Base-by-base conservation (phyloP, 2,329 filamentous ascomycete genomes). In the Pseudogymnoascus sp. region DNA sequence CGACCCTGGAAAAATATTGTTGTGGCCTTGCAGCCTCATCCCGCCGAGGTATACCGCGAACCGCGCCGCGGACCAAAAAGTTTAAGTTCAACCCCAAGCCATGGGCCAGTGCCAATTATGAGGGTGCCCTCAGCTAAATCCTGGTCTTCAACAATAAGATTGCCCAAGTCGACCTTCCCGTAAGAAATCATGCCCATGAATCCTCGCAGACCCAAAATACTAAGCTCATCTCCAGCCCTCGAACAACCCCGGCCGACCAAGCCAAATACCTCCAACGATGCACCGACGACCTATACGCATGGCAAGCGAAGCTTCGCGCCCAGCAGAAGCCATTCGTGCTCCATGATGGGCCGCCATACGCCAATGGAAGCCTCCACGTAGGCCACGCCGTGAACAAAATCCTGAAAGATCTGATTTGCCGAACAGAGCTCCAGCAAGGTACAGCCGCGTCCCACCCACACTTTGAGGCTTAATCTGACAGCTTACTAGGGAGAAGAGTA, bases 331-430 rank as follows among this genome's bases (percentile, higher is more conserved):
- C 81, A 0, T 99, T 97, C 67, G 79, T 92, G 1, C 80, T 99
- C 7, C 94, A 97, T 72, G 94, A 99, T 85, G 94, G 94, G 0
- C 94, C 94, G 0, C 94, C 94, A 0, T 99, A 97, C 74, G 94
- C 94, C 66, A 99, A 99, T 77, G 94, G 94, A 12, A 84, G 83
- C 48, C 82, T 99, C 8, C 94, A 99, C 71, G 86, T 95, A 64
- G 94, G 94, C 2, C 94, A 99, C 79, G 92, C 94, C 36, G 79
- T 99, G 72, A 99, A 99, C 76, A 99, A 99, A 77, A 88, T 97
- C 68, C 80, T 96, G 64, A 99, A 99, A 79, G 94, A 99, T 75
- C 90, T 97, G 70, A 90, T 96, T 65, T 81, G 92, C 68, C 85
- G 94, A 41, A 86, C 88, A 65, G 86, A 96, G 76, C 78, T 97